Conservation (phyloP, 352 stramenopile species). For the Pythium phragmitis region DNA sequence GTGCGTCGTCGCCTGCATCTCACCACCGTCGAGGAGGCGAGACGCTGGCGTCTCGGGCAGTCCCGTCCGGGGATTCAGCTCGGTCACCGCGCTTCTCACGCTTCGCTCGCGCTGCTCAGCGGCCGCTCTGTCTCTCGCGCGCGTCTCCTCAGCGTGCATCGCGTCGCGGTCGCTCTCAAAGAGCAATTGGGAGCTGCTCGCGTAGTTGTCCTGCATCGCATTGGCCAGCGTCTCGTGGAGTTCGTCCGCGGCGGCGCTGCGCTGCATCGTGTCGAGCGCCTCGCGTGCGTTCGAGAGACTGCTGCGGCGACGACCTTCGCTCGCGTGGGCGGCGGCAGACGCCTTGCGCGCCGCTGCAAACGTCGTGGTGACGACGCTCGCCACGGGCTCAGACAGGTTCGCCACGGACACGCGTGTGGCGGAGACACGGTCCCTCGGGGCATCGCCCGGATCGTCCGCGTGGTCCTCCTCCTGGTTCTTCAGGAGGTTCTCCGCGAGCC, state of each 20-base stretch:
- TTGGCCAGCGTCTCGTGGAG: constrained; percentile 32
- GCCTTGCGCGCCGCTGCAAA: constrained; percentile 23
- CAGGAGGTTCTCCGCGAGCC: constrained; percentile 48
- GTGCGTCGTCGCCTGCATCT: background rate
- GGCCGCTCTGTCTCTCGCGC: constrained; percentile 20
- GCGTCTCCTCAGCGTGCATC: constrained; percentile 33
- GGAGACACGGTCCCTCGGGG: background rate
- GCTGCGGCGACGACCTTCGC: constrained; percentile 29
- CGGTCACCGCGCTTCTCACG: constrained; percentile 2
- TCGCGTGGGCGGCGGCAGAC: constrained; percentile 4
- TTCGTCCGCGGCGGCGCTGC: constrained; percentile 28
- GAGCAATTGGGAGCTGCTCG: constrained; percentile 40
- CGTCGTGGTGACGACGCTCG: constrained; percentile 5
- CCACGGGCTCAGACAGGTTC: constrained; percentile 15
- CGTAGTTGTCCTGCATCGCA: constrained; percentile 51
- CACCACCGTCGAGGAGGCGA: constrained; percentile 32
- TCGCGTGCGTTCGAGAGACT: constrained; percentile 41
- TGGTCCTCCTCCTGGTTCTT: background rate
- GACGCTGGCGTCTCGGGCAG: constrained; percentile 36
- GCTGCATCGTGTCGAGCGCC: constrained; percentile 49
- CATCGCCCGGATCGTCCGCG: background rate
- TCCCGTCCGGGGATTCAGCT: constrained; percentile 46
- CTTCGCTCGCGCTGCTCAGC: constrained; percentile 6
- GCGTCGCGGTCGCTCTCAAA: constrained; percentile 53
- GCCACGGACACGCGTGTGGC: background rate